phyloP scores from a whole-genome alignment of 805 yeast genomes.

The Teunomyces gatunensis region DNA sequence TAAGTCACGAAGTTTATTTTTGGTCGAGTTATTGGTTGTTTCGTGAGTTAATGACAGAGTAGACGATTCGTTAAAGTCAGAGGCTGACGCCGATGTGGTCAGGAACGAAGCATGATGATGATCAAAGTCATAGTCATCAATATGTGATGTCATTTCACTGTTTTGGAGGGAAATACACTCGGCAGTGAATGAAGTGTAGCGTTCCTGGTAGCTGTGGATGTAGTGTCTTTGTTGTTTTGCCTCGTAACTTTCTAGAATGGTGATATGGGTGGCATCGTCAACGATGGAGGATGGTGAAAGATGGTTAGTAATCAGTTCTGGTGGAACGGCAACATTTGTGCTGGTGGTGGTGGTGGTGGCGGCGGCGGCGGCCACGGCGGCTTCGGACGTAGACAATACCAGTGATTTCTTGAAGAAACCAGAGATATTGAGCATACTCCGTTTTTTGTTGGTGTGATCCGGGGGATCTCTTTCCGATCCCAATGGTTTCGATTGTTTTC shows the following conservation, averaged over 20 bases:
- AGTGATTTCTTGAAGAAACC: conserved; percentile 11
- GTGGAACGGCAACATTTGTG: background rate
- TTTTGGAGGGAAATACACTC: conserved; percentile 38
- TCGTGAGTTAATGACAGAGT: background rate
- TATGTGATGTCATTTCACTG: conserved; percentile 35
- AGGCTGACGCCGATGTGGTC: conserved; percentile 4
- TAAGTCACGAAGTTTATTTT: conserved; percentile 5
- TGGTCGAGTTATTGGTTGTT: background rate
- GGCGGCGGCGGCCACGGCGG: background rate
- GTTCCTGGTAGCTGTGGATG: conserved; percentile 3
- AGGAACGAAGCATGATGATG: conserved; percentile 21
- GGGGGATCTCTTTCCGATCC: background rate
- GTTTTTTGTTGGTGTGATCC: conserved; percentile 3
- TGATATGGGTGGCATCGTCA: conserved; percentile 7
- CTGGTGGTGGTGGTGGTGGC: too few species aligned
- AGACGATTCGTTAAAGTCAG: conserved; percentile 1
- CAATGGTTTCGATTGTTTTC: conserved; percentile 5
- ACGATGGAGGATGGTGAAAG: conserved; percentile 4
- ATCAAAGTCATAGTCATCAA: conserved; percentile 20
- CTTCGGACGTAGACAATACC: conserved; percentile 2
- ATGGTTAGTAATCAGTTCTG: background rate
- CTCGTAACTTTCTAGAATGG: conserved; percentile 5
- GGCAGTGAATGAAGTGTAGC: conserved; percentile 20
- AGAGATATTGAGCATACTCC: conserved; percentile 9
- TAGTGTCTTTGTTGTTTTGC: background rate